Conservation (phyloP, 352 stramenopile genomes). For the Globisporangium abappressorium region DNA sequence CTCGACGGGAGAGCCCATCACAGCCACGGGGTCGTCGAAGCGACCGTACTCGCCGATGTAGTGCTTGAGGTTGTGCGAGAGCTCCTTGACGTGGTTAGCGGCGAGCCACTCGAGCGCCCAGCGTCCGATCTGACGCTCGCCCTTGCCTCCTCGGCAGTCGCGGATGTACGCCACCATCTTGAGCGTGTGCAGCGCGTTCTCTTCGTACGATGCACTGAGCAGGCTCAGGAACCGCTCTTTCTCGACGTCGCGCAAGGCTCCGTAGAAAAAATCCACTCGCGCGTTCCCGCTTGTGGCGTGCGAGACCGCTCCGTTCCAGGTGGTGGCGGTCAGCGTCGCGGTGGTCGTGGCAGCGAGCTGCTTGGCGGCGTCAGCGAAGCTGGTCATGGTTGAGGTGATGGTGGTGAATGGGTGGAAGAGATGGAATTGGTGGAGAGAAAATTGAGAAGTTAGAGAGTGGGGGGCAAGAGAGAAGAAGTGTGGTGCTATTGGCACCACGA, state of each 20-base stretch:
- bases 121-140: conserved; percentile 41
- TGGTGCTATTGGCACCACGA: too few relatives aligned
- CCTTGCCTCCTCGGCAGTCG: conserved; percentile 46
- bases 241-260: conserved; percentile 26
- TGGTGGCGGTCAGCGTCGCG: conserved; percentile 18
- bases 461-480: background rate
- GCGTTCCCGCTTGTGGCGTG: conserved; percentile 30
- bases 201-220: conserved; percentile 35
- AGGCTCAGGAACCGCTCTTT: conserved; percentile 27
- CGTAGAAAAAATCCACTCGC: conserved; percentile 50
- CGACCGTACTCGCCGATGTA: conserved; percentile 44
- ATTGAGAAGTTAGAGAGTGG: conserved; percentile 21
- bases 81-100: conserved; percentile 23
- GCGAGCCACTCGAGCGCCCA: conserved; percentile 38
- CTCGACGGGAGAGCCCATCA: conserved; percentile 43
- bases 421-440: background rate
- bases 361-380: conserved; percentile 29
- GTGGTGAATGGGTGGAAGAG: background rate
- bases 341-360: conserved; percentile 15
- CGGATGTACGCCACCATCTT: conserved; percentile 53
- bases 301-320: conserved; percentile 41
- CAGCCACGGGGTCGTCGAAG: conserved; percentile 42
- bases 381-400: conserved; percentile 7
- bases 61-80: conserved; percentile 45
- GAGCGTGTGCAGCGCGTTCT: conserved; percentile 51